Conservation (phyloP, 129 eudicot species). For the Kitagawia praeruptora region DNA sequence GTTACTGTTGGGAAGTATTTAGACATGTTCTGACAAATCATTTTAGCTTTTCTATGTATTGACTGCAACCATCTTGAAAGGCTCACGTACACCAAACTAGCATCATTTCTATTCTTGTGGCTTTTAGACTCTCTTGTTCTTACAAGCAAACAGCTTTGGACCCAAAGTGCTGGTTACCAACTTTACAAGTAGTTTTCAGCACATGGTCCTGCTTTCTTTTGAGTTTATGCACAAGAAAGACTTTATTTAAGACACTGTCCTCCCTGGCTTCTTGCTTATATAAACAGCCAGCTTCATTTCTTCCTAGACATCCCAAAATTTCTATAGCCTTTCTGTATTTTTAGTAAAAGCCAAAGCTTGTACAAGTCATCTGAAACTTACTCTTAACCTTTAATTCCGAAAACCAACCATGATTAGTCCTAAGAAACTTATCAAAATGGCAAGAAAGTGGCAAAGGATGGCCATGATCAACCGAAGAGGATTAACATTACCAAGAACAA, state of each 20-base stretch:
- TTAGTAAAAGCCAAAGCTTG: constrained; percentile 2
- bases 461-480: constrained; percentile 15
- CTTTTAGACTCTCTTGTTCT: not conserved
- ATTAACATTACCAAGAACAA: constrained; percentile 2
- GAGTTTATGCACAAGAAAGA: not conserved
- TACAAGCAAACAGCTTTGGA: not conserved
- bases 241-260: not conserved
- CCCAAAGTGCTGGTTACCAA: not conserved
- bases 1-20: not conserved
- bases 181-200: constrained; percentile 6
- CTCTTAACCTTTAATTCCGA: not conserved
- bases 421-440: constrained; percentile 42
- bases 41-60: not conserved
- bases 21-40: not conserved
- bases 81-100: not conserved
- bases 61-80: not conserved
- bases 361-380: constrained; percentile 21
- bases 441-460: constrained; percentile 36
- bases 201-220: constrained; percentile 10
- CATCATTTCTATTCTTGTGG: constrained; percentile 3
- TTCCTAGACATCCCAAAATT: not conserved
- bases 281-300: not conserved
- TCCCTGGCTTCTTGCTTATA: not conserved
- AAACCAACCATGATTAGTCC: constrained; percentile 28
- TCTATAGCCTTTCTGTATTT: not conserved